A percentile compares a stretch with the other conserved stretches of the same genome.
These are phyloP conservation scores for Colletotrichum sp. DNA, from an alignment of 2,329 filamentous ascomycete species.

Conservation along the genomic window DNA sequence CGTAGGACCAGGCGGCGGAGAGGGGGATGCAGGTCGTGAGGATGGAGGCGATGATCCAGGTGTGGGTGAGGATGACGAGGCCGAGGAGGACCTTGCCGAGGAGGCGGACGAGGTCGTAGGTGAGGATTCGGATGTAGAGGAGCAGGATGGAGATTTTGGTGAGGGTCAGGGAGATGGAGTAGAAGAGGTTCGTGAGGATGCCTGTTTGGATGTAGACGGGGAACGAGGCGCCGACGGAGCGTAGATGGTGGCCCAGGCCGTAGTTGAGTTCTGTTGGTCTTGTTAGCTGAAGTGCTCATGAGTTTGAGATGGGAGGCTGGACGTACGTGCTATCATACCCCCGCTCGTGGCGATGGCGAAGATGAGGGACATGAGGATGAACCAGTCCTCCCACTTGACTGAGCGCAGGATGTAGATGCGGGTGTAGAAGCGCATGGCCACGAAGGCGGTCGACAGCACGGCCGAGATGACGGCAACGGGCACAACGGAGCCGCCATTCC, in stretches of 20 bases:
- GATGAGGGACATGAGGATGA: constrained; percentile 35
- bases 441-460: constrained; percentile 31
- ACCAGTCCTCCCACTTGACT: constrained; percentile 38
- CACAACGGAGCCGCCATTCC: constrained; percentile 19
- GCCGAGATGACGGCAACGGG: constrained; percentile 22
- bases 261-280: constrained; percentile 11
- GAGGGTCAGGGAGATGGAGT: constrained; percentile 22
- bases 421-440: constrained; percentile 38
- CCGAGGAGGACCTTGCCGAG: constrained; percentile 25
- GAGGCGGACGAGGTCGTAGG: constrained; percentile 28
- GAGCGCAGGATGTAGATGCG: constrained; percentile 35
- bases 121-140: constrained; percentile 28
- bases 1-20: constrained; percentile 18
- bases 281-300: neutral
- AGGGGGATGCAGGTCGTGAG: constrained; percentile 27
- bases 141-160: constrained; percentile 27
- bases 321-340: constrained; percentile 19
- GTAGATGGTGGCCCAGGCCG: constrained; percentile 16
- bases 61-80: constrained; percentile 22
- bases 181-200: constrained; percentile 20
- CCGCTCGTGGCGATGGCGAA: constrained; percentile 18
- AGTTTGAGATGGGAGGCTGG: neutral
- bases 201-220: constrained; percentile 9
- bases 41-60: constrained; percentile 26
- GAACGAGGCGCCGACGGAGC: neutral